These are phyloP conservation scores for Samsoniella hepiali DNA, from an alignment of 2,329 filamentous ascomycete species.

Conservation along the genomic window DNA sequence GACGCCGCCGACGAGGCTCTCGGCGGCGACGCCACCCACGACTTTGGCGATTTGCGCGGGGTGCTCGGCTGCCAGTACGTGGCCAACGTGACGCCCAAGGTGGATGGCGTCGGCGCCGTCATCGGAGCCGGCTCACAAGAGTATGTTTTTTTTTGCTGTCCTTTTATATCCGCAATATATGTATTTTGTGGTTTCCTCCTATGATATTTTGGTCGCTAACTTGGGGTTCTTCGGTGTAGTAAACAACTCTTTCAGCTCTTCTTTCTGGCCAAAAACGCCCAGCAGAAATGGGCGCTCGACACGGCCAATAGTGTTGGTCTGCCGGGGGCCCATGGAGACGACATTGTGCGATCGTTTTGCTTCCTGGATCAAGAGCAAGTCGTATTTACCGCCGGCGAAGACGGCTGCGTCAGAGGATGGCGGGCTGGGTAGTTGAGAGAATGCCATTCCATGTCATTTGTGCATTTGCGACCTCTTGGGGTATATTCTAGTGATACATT, in stretches of 20 bases:
- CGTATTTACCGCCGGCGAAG: conserved; percentile 58
- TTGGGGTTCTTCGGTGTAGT: conserved; percentile 31
- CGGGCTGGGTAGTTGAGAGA: conserved; percentile 30
- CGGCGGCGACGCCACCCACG: conserved; percentile 51
- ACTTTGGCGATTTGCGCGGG: conserved; percentile 68
- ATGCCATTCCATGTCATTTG: neutral
- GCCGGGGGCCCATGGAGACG: conserved; percentile 59
- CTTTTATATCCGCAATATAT: conserved; percentile 32
- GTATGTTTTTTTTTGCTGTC: conserved; percentile 40
- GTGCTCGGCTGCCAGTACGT: conserved; percentile 71
- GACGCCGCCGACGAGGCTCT: conserved; percentile 62
- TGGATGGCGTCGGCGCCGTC: conserved; percentile 55
- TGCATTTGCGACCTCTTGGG: neutral
- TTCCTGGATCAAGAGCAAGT: conserved; percentile 59
- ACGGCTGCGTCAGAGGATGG: conserved; percentile 58
- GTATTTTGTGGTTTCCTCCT: too few relatives aligned
- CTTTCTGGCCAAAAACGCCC: conserved; percentile 50
- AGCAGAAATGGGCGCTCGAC: conserved; percentile 51
- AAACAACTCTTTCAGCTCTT: conserved; percentile 58
- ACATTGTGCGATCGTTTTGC: conserved; percentile 62
- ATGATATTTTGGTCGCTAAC: too few relatives aligned
- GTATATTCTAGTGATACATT: conserved; percentile 16
- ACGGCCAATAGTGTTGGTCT: conserved; percentile 56
- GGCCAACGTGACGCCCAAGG: conserved; percentile 61
- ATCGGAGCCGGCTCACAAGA: conserved; percentile 66